Evolutionary conservation across 2,329 filamentous ascomycete genomes (phyloP), one percentile per base, ranked within the genome.

Genomic region (Sporothrix pseudoabietina): DNA sequence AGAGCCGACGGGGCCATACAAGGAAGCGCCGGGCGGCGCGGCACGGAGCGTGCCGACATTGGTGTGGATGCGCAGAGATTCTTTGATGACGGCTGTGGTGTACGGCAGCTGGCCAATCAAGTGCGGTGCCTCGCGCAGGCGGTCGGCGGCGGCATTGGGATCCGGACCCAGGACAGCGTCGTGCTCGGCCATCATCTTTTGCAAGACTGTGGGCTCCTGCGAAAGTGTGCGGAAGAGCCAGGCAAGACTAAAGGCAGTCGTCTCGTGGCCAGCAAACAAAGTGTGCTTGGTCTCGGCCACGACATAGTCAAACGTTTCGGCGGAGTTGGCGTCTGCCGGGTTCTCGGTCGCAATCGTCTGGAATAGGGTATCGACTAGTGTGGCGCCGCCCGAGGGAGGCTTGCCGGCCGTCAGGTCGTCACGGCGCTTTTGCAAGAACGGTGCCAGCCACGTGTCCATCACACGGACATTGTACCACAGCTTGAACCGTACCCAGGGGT

Each of bases 1-100:
- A 3, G 59, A 71, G n/a, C 61, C 68, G 22, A 44, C 47, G 1
- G 79, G 82, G 41, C 86, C 81, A 65, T 79, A 82, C 69, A 84
- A 77, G n/a, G 83, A 82, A 71, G 83, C 78, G 61, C 82, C 82
- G 22, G 75, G 75, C 44, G 74, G 77, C 26, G 82, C 83, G 16
- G 74, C 75, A 39, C 86, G 82, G 52, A 84, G 82, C 3, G 83
- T 83, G 69, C 81, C 83, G 0, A 85, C 86, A 0, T 87, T 83
- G 0, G 87, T 87, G 75, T 85, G 87, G 47, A 89, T 77, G 10
- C 87, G 83, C 22, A 89, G 80, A 0, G 83, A 81, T 78, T 90
- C 88, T 76, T 88, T 87, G 75, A 88, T 83, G 26, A 88, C 83
- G 57, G 87, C 87, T 10, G 80, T 81, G 3, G 86, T 87, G 77